phyloP scores from a whole-genome alignment of 2,329 filamentous ascomycete genomes.

The Colletotrichum abscissum region DNA sequence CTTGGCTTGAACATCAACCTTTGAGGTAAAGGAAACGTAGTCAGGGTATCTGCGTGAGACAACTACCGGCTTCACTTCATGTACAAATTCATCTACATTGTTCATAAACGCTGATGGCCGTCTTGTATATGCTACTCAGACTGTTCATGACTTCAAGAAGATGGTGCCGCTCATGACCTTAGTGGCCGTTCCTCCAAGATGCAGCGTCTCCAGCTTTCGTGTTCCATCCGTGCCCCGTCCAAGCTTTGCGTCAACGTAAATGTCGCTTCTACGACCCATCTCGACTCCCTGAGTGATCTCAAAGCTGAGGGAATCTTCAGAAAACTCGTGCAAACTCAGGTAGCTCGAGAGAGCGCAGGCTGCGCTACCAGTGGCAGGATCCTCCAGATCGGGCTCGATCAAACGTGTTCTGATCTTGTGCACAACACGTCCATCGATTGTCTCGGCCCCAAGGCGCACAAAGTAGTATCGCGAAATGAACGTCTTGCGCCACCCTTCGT shows the following conservation, averaged over 20 bases:
- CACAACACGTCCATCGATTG: slow-evolving; percentile 6
- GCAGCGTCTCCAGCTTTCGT: slow-evolving; percentile 17
- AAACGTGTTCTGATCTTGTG: slow-evolving; percentile 67
- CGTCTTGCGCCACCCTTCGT: slow-evolving; percentile 65
- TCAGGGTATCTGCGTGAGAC: background rate
- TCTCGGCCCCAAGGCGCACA: slow-evolving; percentile 45
- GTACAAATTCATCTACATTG: background rate
- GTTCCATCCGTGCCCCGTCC: background rate
- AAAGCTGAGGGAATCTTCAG: slow-evolving; percentile 36
- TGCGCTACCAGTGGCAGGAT: slow-evolving; percentile 73
- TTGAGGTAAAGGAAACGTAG: background rate
- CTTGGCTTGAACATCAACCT: slow-evolving; percentile 39
- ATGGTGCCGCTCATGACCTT: slow-evolving; percentile 33
- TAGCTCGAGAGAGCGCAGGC: slow-evolving; percentile 68
- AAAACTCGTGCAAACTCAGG: slow-evolving; percentile 57
- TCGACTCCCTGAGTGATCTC: slow-evolving; percentile 36
- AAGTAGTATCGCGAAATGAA: slow-evolving; percentile 71
- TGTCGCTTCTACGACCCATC: slow-evolving; percentile 33
- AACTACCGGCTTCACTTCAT: background rate
- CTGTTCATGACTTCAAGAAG: background rate
- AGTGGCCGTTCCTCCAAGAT: slow-evolving; percentile 27
- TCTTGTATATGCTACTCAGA: no score
- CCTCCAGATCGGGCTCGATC: slow-evolving; percentile 64
- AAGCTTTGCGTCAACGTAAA: slow-evolving; percentile 17
- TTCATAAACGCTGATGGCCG: no score